Evolutionary conservation across 345 rosid species (phyloP).

Genomic region (Psidium guajava): DNA sequence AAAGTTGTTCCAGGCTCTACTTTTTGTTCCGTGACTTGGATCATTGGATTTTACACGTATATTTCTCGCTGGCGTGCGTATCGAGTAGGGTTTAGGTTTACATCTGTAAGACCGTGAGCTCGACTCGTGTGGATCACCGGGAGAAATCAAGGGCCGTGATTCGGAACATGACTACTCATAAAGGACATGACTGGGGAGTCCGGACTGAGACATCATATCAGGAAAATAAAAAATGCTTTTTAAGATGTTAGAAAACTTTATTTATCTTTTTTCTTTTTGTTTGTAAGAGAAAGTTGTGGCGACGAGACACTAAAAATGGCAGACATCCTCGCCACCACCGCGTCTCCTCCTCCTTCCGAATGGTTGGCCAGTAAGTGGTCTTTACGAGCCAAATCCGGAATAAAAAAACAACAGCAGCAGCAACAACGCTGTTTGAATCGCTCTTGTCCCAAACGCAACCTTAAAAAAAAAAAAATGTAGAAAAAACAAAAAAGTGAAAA

Average conservation of each 20-base stretch:
- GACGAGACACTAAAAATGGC: conserved; percentile 24
- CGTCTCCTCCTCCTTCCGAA: conserved; percentile 32
- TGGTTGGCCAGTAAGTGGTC: conserved; percentile 57
- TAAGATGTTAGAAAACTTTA: not conserved
- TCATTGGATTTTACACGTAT: not conserved
- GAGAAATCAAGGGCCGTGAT: not conserved
- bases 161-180: not conserved
- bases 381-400: conserved; percentile 50
- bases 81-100: not conserved
- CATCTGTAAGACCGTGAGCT: not conserved
- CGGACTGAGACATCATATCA: not conserved
- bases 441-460: not conserved
- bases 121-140: not conserved
- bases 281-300: not conserved
- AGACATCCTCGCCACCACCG: conserved; percentile 1
- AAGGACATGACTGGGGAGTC: no score
- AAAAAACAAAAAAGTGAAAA: not conserved
- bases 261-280: no score
- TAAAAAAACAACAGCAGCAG: conserved; percentile 10
- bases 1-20: not conserved
- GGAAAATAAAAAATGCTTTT: not conserved
- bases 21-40: accelerated
- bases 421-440: not conserved
- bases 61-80: not conserved
- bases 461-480: not conserved